Evolutionary conservation across 2,329 filamentous ascomycete species (phyloP).

Genomic region (Aspergillus spinulosporus): DNA sequence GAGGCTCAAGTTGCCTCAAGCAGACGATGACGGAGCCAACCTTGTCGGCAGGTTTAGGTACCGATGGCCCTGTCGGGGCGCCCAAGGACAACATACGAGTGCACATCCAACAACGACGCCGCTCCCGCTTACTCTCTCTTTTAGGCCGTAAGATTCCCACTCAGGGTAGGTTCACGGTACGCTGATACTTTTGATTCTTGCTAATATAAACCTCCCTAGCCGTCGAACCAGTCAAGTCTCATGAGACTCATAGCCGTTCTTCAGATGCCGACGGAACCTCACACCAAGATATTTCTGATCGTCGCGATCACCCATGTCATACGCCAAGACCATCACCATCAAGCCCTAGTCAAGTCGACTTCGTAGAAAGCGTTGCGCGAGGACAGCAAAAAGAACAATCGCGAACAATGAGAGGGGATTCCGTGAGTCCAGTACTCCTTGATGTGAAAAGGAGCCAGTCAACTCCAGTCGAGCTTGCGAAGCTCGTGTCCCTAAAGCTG

Average conservation of each 20-base stretch:
- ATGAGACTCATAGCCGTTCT: background rate
- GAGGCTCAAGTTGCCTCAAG: background rate
- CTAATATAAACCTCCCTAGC: background rate
- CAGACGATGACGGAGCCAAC: constrained; percentile 22
- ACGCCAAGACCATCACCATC: background rate
- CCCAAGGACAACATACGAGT: constrained; percentile 31
- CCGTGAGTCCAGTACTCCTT: background rate
- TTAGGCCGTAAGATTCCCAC: constrained; percentile 33
- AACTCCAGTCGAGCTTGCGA: constrained; percentile 33
- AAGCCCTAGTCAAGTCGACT: background rate
- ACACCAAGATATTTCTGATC: background rate
- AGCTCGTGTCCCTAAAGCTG: constrained; percentile 39
- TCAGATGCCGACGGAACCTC: background rate
- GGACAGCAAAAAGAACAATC: background rate
- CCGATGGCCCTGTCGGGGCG: constrained; percentile 20
- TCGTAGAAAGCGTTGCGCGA: background rate
- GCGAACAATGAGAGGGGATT: background rate
- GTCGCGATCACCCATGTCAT: background rate
- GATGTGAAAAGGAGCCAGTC: constrained; percentile 23
- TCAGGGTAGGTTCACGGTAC: constrained; percentile 24
- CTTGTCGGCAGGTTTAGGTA: constrained; percentile 29
- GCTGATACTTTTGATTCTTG: background rate
- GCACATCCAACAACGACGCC: constrained; percentile 36
- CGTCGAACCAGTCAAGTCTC: background rate
- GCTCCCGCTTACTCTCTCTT: constrained; percentile 39